phyloP scores from a whole-genome alignment of 2,329 filamentous ascomycete genomes.

The Aspergillus sp. region DNA sequence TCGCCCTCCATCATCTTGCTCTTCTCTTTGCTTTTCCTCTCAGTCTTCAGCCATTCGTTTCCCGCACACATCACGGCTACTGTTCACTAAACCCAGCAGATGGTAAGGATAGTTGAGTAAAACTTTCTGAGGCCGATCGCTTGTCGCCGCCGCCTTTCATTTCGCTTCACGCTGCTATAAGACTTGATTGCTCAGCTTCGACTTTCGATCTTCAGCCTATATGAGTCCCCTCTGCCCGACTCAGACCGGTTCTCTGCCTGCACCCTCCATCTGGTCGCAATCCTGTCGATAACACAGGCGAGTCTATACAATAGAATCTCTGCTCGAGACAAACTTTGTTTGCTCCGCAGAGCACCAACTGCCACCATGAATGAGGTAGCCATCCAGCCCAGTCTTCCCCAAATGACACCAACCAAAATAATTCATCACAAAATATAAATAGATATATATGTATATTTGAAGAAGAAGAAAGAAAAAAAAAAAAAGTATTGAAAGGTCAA shows the following conservation, averaged over 20 bases:
- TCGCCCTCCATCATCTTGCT: neutral
- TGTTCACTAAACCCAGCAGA: conserved; percentile 3
- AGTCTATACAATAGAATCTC: conserved; percentile 1
- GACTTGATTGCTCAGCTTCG: neutral
- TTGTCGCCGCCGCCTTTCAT: neutral
- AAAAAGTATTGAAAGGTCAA: neutral
- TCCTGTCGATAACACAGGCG: neutral
- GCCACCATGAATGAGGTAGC: conserved; percentile 19
- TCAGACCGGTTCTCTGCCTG: neutral
- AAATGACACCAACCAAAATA: neutral
- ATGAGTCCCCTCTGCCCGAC: conserved; percentile 5
- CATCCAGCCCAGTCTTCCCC: conserved; percentile 1
- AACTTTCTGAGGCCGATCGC: conserved; percentile 3
- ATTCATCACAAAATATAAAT: neutral
- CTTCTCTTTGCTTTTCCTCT: conserved; percentile 15
- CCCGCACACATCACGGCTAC: conserved; percentile 1
- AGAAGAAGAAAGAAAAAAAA: neutral
- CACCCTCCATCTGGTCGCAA: neutral
- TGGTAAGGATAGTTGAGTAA: neutral
- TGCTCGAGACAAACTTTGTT: neutral
- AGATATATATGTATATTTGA: no score
- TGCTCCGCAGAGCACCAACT: neutral
- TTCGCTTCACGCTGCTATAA: neutral
- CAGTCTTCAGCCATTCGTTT: conserved; percentile 4
- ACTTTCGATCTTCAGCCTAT: neutral